phyloP scores from a whole-genome alignment of 2,329 filamentous ascomycete genomes.

The Claviceps quebecensis region DNA sequence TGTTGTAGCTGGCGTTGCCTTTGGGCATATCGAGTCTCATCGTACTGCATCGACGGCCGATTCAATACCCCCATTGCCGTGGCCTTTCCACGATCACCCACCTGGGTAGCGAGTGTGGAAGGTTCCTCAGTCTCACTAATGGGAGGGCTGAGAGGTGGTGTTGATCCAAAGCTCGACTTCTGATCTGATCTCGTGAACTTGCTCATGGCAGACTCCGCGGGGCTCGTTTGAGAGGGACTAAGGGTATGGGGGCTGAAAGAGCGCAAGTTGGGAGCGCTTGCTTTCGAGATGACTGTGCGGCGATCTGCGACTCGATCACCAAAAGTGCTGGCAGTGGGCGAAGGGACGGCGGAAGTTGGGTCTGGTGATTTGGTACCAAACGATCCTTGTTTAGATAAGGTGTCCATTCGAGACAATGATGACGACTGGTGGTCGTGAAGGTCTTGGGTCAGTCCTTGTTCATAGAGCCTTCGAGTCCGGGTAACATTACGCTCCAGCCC shows the following conservation, averaged over 20 bases:
- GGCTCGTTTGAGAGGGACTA: conserved; percentile 24
- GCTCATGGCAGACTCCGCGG: conserved; percentile 20
- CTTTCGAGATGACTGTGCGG: conserved; percentile 34
- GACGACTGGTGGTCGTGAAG: conserved; percentile 68
- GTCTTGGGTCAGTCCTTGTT: conserved; percentile 67
- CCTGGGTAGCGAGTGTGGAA: conserved; percentile 50
- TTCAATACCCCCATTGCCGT: conserved; percentile 53
- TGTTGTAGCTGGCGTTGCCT: conserved; percentile 70
- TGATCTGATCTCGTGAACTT: conserved; percentile 22
- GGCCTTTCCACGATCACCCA: conserved; percentile 67
- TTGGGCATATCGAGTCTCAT: conserved; percentile 74
- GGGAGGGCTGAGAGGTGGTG: conserved; percentile 35
- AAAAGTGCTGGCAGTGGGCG: conserved; percentile 30
- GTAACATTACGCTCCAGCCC: conserved; percentile 50
- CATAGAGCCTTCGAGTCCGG: conserved; percentile 65
- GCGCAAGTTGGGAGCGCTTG: conserved; percentile 56
- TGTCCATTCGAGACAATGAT: conserved; percentile 66
- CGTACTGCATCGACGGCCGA: conserved; percentile 62
- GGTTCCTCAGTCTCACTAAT: conserved; percentile 61
- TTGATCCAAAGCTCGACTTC: conserved; percentile 18
- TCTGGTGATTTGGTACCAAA: conserved; percentile 37
- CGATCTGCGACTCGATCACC: conserved; percentile 32
- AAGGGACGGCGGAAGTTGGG: conserved; percentile 27
- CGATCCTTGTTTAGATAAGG: conserved; percentile 50
- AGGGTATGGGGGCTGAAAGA: conserved; percentile 35